These are phyloP conservation scores for Rostrohypoxylon terebratum DNA, from an alignment of 495 filamentous ascomycete genomes.

Conservation along the genomic window DNA sequence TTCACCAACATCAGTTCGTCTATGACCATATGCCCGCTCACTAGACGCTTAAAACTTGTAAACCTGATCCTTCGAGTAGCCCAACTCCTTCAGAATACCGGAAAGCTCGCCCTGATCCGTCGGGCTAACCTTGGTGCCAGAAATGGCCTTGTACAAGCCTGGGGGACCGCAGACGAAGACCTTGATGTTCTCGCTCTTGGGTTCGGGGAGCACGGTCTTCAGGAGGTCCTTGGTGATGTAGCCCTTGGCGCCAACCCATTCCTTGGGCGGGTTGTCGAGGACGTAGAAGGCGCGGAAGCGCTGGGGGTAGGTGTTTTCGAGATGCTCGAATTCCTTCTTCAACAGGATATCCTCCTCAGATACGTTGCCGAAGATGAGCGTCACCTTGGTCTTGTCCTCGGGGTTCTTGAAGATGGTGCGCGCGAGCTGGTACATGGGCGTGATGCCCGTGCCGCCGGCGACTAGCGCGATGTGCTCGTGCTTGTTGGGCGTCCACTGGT, in stretches of 20 bases:
- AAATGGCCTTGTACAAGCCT: constrained; percentile 91
- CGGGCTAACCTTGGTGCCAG: constrained; percentile 87
- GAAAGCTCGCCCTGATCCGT: constrained; percentile 90
- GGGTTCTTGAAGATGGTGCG: constrained; percentile 94
- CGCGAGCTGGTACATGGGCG: constrained; percentile 88
- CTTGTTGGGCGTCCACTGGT: constrained; percentile 91
- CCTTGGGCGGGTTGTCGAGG: constrained; percentile 86
- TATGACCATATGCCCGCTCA: not conserved
- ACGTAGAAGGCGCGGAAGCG: constrained; percentile 92
- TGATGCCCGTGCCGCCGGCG: constrained; percentile 95
- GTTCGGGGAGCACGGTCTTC: constrained; percentile 92
- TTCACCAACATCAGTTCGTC: constrained; percentile 16
- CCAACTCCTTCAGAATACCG: constrained; percentile 87
- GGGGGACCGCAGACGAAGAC: constrained; percentile 92
- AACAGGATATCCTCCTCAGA: constrained; percentile 87
- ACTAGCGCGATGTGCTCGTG: constrained; percentile 92
- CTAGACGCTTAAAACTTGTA: constrained; percentile 82
- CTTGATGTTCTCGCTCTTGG: constrained; percentile 90
- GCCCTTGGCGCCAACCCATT: constrained; percentile 80
- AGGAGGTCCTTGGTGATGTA: constrained; percentile 87
- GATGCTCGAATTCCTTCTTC: constrained; percentile 79
- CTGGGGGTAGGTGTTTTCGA: constrained; percentile 95
- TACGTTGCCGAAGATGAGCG: constrained; percentile 90
- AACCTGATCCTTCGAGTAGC: constrained; percentile 92
- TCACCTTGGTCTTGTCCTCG: constrained; percentile 95